These are phyloP conservation scores for Avena sativa DNA, from an alignment of 176 grass and related monocot species.

Conservation along the genomic window DNA sequence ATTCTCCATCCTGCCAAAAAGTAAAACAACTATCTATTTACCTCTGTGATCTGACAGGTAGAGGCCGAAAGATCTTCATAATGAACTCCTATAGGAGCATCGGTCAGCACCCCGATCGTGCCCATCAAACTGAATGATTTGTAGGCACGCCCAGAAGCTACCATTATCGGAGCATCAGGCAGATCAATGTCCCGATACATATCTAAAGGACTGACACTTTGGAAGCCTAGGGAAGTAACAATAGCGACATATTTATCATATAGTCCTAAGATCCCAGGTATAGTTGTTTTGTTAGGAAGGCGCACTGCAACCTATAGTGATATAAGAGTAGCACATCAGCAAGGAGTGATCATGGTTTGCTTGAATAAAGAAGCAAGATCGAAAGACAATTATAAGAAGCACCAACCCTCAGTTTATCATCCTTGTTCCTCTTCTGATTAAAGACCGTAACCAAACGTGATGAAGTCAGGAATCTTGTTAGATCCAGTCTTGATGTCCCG, in stretches of 20 bases:
- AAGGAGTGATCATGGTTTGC: neutral
- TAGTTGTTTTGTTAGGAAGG: neutral
- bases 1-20: neutral
- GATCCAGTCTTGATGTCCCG: neutral
- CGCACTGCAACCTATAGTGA: slow-evolving; percentile 30
- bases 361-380: neutral
- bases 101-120: neutral
- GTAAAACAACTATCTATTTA: neutral
- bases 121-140: slow-evolving; percentile 21
- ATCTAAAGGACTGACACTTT: neutral
- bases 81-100: neutral
- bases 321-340: neutral
- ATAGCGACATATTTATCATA: slow-evolving; percentile 35
- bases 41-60: neutral
- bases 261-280: slow-evolving; percentile 37
- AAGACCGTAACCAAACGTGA: slow-evolving; percentile 1
- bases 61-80: neutral
- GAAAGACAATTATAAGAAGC: neutral
- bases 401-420: slow-evolving; percentile 41
- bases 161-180: neutral
- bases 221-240: neutral
- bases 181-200: neutral
- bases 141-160: slow-evolving; percentile 18
- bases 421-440: neutral
- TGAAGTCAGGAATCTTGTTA: slow-evolving; percentile 50